A percentile compares a stretch with the other conserved stretches of the same genome.
Evolutionary conservation across 1,284 basidiomycete genomes (phyloP).

Genomic region (Cryptococcus maquisensis): DNA sequence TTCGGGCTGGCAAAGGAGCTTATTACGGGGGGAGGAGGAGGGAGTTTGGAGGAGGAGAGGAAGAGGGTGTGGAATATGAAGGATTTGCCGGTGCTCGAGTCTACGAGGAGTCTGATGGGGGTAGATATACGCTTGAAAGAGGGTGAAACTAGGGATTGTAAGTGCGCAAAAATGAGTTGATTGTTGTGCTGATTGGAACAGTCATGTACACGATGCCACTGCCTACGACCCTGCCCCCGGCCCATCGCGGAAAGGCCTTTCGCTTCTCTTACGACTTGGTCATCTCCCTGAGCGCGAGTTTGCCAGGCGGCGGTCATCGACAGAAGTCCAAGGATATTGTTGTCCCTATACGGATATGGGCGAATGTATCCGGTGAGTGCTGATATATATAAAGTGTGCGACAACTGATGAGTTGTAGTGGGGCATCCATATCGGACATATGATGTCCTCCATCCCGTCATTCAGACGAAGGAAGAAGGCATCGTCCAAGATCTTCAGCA

Average conservation of each 20-base stretch:
- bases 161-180: constrained; percentile 13
- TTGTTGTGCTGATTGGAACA: constrained; percentile 36
- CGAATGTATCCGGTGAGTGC: constrained; percentile 34
- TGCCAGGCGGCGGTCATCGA: constrained; percentile 32
- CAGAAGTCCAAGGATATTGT: constrained; percentile 38
- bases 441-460: constrained; percentile 43
- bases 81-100: constrained; percentile 47
- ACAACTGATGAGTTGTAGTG: constrained; percentile 7
- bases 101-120: constrained; percentile 39
- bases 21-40: constrained; percentile 37
- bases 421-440: constrained; percentile 30
- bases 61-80: constrained; percentile 47
- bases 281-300: constrained; percentile 56
- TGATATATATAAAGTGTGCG: neutral
- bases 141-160: constrained; percentile 41
- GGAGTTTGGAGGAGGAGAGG: constrained; percentile 46
- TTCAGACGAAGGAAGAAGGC: constrained; percentile 47
- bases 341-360: constrained; percentile 43
- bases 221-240: constrained; percentile 57
- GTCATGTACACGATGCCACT: constrained; percentile 72
- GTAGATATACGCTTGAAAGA: constrained; percentile 43
- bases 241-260: constrained; percentile 76
- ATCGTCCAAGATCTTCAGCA: constrained; percentile 11
- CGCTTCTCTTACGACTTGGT: constrained; percentile 84
- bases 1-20: constrained; percentile 46